Conservation (phyloP, 2,329 filamentous ascomycete genomes). For the Colletotrichum sp. region DNA sequence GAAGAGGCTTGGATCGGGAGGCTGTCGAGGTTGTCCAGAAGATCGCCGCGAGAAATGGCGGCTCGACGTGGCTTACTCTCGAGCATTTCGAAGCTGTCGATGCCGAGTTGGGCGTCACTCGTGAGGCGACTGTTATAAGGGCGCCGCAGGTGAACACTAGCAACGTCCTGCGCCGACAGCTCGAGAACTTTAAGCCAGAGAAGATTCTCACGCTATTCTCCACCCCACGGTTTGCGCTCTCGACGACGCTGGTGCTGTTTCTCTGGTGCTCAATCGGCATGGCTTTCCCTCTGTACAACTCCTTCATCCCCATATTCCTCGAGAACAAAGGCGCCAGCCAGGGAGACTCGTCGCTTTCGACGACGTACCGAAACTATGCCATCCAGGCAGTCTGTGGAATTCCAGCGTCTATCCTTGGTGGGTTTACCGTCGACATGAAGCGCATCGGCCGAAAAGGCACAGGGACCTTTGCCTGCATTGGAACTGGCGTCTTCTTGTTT, state of each 20-base stretch:
- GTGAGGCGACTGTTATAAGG: constrained; percentile 26
- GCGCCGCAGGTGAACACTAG: not conserved
- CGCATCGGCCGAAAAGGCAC: constrained; percentile 25
- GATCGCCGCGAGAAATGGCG: constrained; percentile 33
- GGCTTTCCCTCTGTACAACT: constrained; percentile 61
- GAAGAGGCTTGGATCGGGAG: constrained; percentile 40
- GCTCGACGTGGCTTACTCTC: constrained; percentile 28
- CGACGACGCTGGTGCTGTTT: constrained; percentile 56
- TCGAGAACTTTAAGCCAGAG: constrained; percentile 54
- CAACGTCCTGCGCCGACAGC: constrained; percentile 44
- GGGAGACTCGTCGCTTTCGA: constrained; percentile 6
- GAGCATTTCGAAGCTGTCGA: constrained; percentile 24
- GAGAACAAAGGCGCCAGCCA: constrained; percentile 25
- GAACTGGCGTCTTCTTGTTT: constrained; percentile 25
- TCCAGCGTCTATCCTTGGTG: constrained; percentile 12
- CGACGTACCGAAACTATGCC: constrained; percentile 24
- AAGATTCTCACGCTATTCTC: constrained; percentile 62
- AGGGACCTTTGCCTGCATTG: constrained; percentile 21
- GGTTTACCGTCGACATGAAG: constrained; percentile 23
- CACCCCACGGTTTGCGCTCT: constrained; percentile 47
- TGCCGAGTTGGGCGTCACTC: not conserved
- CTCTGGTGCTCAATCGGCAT: constrained; percentile 66
- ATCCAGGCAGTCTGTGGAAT: constrained; percentile 27
- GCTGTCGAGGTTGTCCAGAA: constrained; percentile 46
- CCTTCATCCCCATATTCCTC: constrained; percentile 40